Evolutionary conservation across 768 basidiomycete species (phyloP), one percentile per base, ranked within the genome.

Genomic region (Phaeotremella fagi): DNA sequence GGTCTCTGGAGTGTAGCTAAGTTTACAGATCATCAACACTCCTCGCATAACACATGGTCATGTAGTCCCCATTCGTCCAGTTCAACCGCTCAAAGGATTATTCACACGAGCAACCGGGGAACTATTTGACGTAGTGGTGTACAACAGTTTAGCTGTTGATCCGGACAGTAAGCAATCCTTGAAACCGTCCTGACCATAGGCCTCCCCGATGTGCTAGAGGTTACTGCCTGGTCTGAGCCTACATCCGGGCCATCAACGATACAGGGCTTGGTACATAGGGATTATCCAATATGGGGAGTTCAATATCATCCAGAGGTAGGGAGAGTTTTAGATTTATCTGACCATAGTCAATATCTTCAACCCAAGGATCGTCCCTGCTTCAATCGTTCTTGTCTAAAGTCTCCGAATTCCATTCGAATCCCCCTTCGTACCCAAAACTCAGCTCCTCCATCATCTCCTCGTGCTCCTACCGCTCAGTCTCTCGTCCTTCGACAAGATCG

Each of bases 301-400:
- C 73, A 74, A 45, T 74, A 72, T 44, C 73, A 74, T 51, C 73
- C 73, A 2, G 73, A 74, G 59, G 72, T 71, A 46, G 29, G 52
- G 9, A 12, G 27, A 45, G 24, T 27, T 16, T 1, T 20, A 18
- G 37, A n/a, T n/a, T 9, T 0, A 27, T 9, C 9, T 27, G 25
- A 23, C 20, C 41, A 24, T 42, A 70, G 69, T 71, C 69, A 2
- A 74, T 74, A 28, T 70, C 73, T 9, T 72, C 71, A 1, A 66
- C 67, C 1, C 56, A 57, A 16, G 73, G 73, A 16, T 20, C 52
- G 3, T 42, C 50, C 12, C 48, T 74, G 23, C 59, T 74, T 0
- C 59, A 57, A 44, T 51, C 71, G 1, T 74, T 69, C 57, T 26
- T 74, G 1, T 20, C 41, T 16, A 49, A 60, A 26, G 68, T 70